Conservation (phyloP, 331 rosid genomes). For the Spiraea crenata region DNA sequence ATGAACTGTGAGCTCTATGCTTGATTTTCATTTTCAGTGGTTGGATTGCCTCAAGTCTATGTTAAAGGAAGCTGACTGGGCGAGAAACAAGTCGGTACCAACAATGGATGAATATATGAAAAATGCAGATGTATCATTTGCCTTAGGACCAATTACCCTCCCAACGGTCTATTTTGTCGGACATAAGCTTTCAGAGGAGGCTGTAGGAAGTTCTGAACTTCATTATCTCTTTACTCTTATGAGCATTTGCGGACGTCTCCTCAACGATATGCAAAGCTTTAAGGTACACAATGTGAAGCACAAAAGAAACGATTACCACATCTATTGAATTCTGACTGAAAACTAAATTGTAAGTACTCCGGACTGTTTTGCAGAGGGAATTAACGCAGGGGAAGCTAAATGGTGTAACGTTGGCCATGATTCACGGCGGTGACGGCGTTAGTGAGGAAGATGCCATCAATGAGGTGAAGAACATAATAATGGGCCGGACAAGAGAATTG, state of each 20-base stretch:
- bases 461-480: slow-evolving; percentile 37
- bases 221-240: slow-evolving; percentile 43
- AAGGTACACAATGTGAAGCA: slow-evolving; percentile 37
- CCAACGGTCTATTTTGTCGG: slow-evolving; percentile 73
- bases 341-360: background rate
- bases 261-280: slow-evolving; percentile 59
- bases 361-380: slow-evolving; percentile 57
- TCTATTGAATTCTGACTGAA: background rate
- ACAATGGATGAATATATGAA: slow-evolving; percentile 64
- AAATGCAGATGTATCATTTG: slow-evolving; percentile 62
- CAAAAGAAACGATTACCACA: background rate
- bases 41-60: slow-evolving; percentile 59
- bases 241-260: slow-evolving; percentile 76
- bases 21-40: slow-evolving; percentile 61
- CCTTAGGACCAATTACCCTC: slow-evolving; percentile 76
- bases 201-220: slow-evolving; percentile 34
- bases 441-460: slow-evolving; percentile 41
- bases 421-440: slow-evolving; percentile 30
- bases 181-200: slow-evolving; percentile 57
- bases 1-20: background rate
- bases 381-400: slow-evolving; percentile 70
- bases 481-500: slow-evolving; percentile 51
- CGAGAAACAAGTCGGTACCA: slow-evolving; percentile 47
- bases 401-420: slow-evolving; percentile 40
- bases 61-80: slow-evolving; percentile 73